Percentiles rank a stretch among this genome's conserved stretches.
Evolutionary conservation across 192 early-diverging fungal genomes (phyloP).

Genomic region (Backusella tuberculispora): DNA sequence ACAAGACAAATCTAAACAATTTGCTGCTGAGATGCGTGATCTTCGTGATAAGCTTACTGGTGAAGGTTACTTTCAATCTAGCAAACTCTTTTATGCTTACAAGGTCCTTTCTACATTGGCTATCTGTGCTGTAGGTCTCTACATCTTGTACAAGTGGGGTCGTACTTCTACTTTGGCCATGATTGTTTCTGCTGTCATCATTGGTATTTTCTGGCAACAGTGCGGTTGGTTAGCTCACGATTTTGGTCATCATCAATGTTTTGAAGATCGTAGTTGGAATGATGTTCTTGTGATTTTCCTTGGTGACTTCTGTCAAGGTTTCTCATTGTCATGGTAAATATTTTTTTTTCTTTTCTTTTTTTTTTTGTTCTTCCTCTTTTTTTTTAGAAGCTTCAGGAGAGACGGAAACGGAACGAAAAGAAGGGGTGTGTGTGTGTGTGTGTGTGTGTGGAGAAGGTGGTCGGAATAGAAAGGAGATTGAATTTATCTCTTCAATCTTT

Average conservation of each 20-base stretch:
- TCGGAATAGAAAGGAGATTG: too few relatives aligned
- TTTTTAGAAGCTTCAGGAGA: not conserved
- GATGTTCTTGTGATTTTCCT: constrained; percentile 68
- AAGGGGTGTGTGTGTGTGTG: not conserved
- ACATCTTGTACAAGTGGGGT: constrained; percentile 55
- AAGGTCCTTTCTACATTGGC: constrained; percentile 62
- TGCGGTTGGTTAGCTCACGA: constrained; percentile 86
- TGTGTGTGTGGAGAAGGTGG: too few relatives aligned
- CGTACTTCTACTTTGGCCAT: constrained; percentile 58
- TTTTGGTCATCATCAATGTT: constrained; percentile 82
- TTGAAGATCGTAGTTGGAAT: constrained; percentile 66
- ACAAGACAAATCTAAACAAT: constrained; percentile 49
- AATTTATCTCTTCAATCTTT: too few relatives aligned
- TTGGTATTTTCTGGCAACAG: constrained; percentile 84
- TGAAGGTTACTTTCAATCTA: constrained; percentile 65
- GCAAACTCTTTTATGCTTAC: constrained; percentile 69
- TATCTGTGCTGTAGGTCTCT: constrained; percentile 51
- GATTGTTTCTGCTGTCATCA: constrained; percentile 52
- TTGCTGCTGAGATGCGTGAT: constrained; percentile 65
- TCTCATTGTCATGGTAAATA: constrained; percentile 71
- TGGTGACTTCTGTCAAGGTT: constrained; percentile 78
- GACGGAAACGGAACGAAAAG: not conserved
- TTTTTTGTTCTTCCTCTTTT: constrained; percentile 1
- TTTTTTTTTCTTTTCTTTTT: constrained; percentile 11
- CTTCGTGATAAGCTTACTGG: constrained; percentile 55